A percentile compares a stretch with the other conserved stretches of the same genome.
Evolutionary conservation across 805 yeast species (phyloP).

Genomic region (Nakazawaea wickerhamii): DNA sequence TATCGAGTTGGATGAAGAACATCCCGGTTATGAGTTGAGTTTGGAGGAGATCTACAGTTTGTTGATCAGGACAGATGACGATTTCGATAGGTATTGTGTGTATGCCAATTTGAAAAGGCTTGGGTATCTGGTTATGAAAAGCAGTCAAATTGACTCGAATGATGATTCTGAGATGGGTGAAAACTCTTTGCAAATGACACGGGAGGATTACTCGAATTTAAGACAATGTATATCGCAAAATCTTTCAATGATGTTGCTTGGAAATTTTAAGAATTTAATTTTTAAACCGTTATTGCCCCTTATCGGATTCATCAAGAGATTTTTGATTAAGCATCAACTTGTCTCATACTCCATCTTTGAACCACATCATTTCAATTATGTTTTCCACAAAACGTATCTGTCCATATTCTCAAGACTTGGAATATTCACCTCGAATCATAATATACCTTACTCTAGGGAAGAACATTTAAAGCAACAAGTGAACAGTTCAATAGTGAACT

Average conservation of each 20-base stretch:
- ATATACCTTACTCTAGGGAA: conserved; percentile 1
- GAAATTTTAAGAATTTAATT: conserved; percentile 10
- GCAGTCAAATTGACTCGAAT: conserved; percentile 11
- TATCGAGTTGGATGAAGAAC: conserved; percentile 20
- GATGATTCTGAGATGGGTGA: not conserved
- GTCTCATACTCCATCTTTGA: conserved; percentile 9
- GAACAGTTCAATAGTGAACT: too few relatives aligned
- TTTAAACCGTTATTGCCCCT: conserved; percentile 8
- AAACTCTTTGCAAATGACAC: conserved; percentile 5
- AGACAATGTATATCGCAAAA: conserved; percentile 11
- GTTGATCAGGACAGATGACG: conserved; percentile 35
- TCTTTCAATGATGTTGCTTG: conserved; percentile 10
- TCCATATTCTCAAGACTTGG: conserved; percentile 7
- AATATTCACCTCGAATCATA: not conserved
- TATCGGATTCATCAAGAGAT: not conserved
- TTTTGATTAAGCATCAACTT: conserved; percentile 6
- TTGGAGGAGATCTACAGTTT: conserved; percentile 60
- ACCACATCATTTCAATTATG: conserved; percentile 3
- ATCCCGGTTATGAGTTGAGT: conserved; percentile 36
- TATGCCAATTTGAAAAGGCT: conserved; percentile 70
- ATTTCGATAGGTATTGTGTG: conserved; percentile 54
- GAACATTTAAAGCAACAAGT: not conserved
- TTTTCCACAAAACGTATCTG: conserved; percentile 6
- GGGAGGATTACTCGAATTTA: conserved; percentile 11
- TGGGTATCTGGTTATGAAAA: conserved; percentile 61